Evolutionary conservation across 2,329 filamentous ascomycete species (phyloP).

Genomic region (Epichloe festucae): DNA sequence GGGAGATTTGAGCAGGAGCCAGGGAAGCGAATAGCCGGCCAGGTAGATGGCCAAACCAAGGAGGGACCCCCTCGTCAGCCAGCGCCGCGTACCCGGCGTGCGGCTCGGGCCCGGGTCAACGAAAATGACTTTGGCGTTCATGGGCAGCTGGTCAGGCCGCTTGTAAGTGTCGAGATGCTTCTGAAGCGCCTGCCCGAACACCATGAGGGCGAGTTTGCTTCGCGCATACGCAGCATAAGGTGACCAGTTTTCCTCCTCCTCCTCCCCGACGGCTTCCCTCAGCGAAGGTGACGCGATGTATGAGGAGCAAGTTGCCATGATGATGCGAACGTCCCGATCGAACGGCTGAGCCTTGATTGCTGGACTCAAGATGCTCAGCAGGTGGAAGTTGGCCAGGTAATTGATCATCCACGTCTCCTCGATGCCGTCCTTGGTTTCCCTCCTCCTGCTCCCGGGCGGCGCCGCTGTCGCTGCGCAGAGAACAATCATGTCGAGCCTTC

Average conservation of each 20-base stretch:
- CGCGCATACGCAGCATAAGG: constrained; percentile 47
- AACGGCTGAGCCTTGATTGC: constrained; percentile 83
- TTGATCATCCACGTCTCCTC: constrained; percentile 92
- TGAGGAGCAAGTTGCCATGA: constrained; percentile 76
- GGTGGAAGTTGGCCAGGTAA: constrained; percentile 89
- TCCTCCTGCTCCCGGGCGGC: constrained; percentile 47
- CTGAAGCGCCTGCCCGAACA: constrained; percentile 82
- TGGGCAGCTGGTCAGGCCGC: constrained; percentile 69
- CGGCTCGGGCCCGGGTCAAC: constrained; percentile 77
- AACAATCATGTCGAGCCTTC: constrained; percentile 81
- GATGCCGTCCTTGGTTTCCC: constrained; percentile 61
- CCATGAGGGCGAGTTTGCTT: constrained; percentile 69
- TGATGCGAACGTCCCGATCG: constrained; percentile 80
- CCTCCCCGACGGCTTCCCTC: constrained; percentile 34
- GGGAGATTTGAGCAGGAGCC: constrained; percentile 78
- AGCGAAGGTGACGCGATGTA: constrained; percentile 70
- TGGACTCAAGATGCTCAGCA: constrained; percentile 81
- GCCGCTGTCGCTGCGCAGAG: constrained; percentile 73
- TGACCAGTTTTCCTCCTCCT: constrained; percentile 31
- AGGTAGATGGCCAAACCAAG: constrained; percentile 70
- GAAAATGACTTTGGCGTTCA: constrained; percentile 71
- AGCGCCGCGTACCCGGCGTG: constrained; percentile 77
- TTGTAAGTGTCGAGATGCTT: constrained; percentile 79
- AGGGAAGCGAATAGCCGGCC: constrained; percentile 65
- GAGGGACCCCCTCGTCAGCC: constrained; percentile 74